Evolutionary conservation across 106 monocot species (phyloP).

Genomic region (Amphibolis antarctica): DNA sequence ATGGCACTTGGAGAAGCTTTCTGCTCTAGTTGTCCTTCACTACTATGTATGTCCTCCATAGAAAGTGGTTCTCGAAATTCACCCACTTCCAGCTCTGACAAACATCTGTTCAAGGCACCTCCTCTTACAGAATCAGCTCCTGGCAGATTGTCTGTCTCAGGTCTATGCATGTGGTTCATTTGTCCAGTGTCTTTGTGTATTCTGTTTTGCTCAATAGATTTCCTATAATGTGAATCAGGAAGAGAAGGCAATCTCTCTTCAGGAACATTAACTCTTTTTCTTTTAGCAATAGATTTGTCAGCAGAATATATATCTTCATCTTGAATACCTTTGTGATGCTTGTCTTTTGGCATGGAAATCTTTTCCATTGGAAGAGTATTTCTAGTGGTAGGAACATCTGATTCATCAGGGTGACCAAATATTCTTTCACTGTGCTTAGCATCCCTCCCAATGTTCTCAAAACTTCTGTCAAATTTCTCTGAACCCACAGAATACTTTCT

Average conservation of each 20-base stretch:
- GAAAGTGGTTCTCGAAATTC: conserved; percentile 68
- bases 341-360: conserved; percentile 19
- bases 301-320: conserved; percentile 20
- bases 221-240: conserved; percentile 24
- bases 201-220: conserved; percentile 13
- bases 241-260: conserved; percentile 18
- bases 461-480: conserved; percentile 23
- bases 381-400: conserved; percentile 16
- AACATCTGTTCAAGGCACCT: conserved; percentile 49
- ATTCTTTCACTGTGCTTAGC: conserved; percentile 22
- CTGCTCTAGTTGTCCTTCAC: conserved; percentile 35
- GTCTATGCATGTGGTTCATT: conserved; percentile 6
- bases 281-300: conserved; percentile 22
- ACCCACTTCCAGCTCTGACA: conserved; percentile 85
- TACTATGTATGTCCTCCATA: conserved; percentile 19
- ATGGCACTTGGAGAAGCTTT: conserved; percentile 40
- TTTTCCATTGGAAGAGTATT: conserved; percentile 10
- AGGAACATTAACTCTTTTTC: conserved; percentile 8
- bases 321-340: conserved; percentile 17
- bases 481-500: conserved; percentile 11
- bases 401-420: conserved; percentile 18
- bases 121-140: conserved; percentile 7
- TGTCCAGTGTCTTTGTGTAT: conserved; percentile 15
- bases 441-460: conserved; percentile 17
- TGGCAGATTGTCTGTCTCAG: conserved; percentile 24